Base-by-base conservation (phyloP, 805 yeast species). In the Saccharomycopsis amapae region DNA sequence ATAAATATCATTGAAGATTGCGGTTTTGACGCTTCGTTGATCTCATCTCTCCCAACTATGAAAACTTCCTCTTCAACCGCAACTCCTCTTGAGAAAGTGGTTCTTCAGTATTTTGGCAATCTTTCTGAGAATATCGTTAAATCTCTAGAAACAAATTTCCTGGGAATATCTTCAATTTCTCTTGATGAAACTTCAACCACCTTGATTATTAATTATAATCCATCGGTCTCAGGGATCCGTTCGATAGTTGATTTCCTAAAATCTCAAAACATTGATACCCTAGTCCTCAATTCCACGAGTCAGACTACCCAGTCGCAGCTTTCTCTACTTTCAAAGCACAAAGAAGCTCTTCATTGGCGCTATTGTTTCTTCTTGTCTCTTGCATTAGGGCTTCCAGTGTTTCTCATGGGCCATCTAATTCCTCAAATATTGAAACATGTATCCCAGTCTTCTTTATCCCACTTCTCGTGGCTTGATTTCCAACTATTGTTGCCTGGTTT, bases 341-440 rank as follows among this genome's bases (percentile, higher is more conserved):
- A 79, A 54, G 97, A 90, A 52, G 79, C 85, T 38, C 64, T 67
- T 42, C 76, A 72, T 56, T 93, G 96, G 95, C 73, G 70, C 48
- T 52, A 60, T 7, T 79, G 71, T 48, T 75, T 84, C 48, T 50
- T 75, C 44, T 69, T 63, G 42, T 61, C 88, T 5, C 56, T 79
- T 2, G 19, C 69, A 0, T 65, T 79, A 46, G 89, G 95, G 0
- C 23, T 78, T 0, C 88, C 96, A 0, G 74, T 86, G 5, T 54
- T 75, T 28, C 4, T 47, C 24, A 59, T 66, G 3, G 66, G 76
- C 31, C 75, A 78, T 61, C 57, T 78, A 0, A 57, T 64, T 50
- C 59, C 37, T 52, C 48, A 31, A 51, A 53, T 28, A 53, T 53
- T 50, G 69, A 60, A n/a, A n/a, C n/a, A n/a, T n/a, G n/a, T n/a